Conservation (phyloP, 139 green algal species). For the Parachlorella kessleri region DNA sequence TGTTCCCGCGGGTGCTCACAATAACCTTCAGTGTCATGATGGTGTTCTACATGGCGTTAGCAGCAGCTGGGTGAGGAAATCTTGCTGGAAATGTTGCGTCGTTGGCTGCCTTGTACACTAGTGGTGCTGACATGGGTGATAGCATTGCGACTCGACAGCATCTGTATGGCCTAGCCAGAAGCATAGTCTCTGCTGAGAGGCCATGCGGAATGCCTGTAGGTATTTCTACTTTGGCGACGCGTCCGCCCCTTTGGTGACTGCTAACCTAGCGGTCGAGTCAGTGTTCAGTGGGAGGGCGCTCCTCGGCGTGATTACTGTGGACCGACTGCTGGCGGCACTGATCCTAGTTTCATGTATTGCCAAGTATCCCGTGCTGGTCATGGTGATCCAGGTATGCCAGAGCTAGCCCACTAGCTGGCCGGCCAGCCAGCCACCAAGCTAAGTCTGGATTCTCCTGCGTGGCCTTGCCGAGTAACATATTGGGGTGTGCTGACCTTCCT, state of each 20-base stretch:
- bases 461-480: not conserved
- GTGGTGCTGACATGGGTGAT: too few species aligned
- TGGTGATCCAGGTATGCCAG: conserved; percentile 57
- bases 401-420: too few species aligned
- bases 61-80: conserved; percentile 29
- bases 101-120: too few species aligned
- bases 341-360: conserved; percentile 43
- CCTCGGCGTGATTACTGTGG: conserved; percentile 50
- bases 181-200: too few species aligned
- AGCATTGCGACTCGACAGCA: too few species aligned
- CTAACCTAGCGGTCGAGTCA: conserved; percentile 45
- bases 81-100: too few species aligned
- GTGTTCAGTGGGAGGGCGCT: conserved; percentile 7
- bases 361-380: conserved; percentile 42
- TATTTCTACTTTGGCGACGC: conserved; percentile 56
- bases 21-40: conserved; percentile 47
- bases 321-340: conserved; percentile 56
- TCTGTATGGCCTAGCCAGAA: too few species aligned
- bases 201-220: too few species aligned
- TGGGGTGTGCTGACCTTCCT: too few species aligned
- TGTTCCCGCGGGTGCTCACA: conserved; percentile 37
- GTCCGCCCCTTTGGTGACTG: conserved; percentile 36
- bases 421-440: too few species aligned
- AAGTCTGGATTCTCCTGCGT: not conserved
- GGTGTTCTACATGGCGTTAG: conserved; percentile 41